Evolutionary conservation across 179 eudicot genomes (phyloP), one percentile per base, ranked within the genome.

Genomic region (Actinidia arguta): DNA sequence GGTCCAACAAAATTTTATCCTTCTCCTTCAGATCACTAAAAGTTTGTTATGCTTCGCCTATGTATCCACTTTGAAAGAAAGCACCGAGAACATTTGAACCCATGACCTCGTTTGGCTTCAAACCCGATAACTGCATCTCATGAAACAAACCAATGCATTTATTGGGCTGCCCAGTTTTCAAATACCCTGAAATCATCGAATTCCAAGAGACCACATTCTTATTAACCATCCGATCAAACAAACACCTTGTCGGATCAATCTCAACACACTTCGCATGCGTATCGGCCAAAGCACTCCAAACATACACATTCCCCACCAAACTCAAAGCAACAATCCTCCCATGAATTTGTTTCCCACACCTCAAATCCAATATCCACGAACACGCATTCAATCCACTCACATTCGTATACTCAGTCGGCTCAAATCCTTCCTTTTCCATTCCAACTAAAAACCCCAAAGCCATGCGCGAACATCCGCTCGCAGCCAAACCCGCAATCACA

Each of bases 231-330:
- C 78, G 85, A 62, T 84, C 69, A 63, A 95, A 95, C 78, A 89
- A 92, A 47, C 87, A 81, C 80, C 81, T 69, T 62, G 98, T 92
- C 76, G 78, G 76, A 25, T 85, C 56, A 75, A 91, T 82, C 67
- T 88, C 89, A 52, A 90, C 87, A 81, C 95, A 94, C 89, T 93
- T 94, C 67, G 97, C 92, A 83, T 94, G 93, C 95, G 92, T 87
- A 71, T 92, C 81, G 9, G 73, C 82, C 75, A 92, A 87, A 70
- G 94, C 91, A 84, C 88, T 92, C 79, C 91, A 82, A 42, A 88
- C 89, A 71, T 80, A 54, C 66, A 83, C 87, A 80, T 90, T 87
- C 71, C 80, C 44, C 22, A 55, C 87, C 72, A 85, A 86, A 58
- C 83, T 85, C 16, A 73, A 71, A 81, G 83, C 86, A 64, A 90